Evolutionary conservation across 768 basidiomycete species (phyloP).

Genomic region (Clitopilus passeckerianus): DNA sequence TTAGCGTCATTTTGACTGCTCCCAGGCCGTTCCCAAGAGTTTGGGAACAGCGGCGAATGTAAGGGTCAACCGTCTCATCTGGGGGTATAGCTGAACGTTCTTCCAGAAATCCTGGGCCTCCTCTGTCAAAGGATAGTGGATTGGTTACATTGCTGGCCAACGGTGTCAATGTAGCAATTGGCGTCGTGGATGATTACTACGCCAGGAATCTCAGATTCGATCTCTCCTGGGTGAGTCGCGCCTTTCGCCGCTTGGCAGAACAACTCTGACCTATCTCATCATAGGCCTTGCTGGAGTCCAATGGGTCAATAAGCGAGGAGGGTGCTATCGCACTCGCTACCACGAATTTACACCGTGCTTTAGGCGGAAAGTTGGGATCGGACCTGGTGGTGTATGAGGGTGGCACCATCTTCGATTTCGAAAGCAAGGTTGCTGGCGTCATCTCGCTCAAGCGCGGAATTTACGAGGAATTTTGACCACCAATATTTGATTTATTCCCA

Average conservation of each 20-base stretch:
- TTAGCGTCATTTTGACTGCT: slow-evolving; percentile 69
- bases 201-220: slow-evolving; percentile 73
- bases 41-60: slow-evolving; percentile 70
- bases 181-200: slow-evolving; percentile 52
- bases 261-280: background rate
- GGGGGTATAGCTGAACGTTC: background rate
- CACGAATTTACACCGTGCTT: slow-evolving; percentile 34
- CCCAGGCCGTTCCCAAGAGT: slow-evolving; percentile 55
- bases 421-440: slow-evolving; percentile 39
- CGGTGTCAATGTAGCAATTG: slow-evolving; percentile 62
- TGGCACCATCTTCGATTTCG: slow-evolving; percentile 35
- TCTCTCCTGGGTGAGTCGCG: slow-evolving; percentile 39
- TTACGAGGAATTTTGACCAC: slow-evolving; percentile 5
- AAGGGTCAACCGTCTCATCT: slow-evolving; percentile 13
- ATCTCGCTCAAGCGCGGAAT: slow-evolving; percentile 21
- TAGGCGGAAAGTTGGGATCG: slow-evolving; percentile 25
- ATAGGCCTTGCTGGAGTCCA: slow-evolving; percentile 22
- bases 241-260: background rate
- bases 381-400: slow-evolving; percentile 38
- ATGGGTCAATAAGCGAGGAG: slow-evolving; percentile 32
- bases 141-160: slow-evolving; percentile 49
- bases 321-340: slow-evolving; percentile 36
- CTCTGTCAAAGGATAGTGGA: slow-evolving; percentile 51
- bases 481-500: too few relatives aligned
- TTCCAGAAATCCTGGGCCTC: slow-evolving; percentile 58